Evolutionary conservation across 495 filamentous ascomycete species (phyloP), one percentile per base, ranked within the genome.

Genomic region (Bombardia bombarda): DNA sequence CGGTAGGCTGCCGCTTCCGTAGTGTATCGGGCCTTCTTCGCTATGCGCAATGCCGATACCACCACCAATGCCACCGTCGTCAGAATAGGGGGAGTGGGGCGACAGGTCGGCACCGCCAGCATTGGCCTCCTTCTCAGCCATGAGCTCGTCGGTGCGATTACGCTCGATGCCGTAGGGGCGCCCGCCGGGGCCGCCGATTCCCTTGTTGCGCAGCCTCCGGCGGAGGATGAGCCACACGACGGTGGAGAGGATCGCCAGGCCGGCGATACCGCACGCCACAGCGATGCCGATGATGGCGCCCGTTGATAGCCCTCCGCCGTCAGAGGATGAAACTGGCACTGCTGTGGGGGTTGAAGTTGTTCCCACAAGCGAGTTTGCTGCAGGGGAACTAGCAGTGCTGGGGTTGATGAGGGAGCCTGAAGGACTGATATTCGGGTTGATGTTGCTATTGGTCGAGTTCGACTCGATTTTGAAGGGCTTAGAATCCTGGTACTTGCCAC

Each of bases 241-340:
- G 9, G 25, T 43, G 14, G 36, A 54, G 47, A 69, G 37, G 41
- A 68, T 22, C 22, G 54, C 37, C 3, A 72, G 55, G 32, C 58
- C 67, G 7, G 49, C 47, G 1, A 67, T 40, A 16, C 42, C 52
- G 42, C 55, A 57, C 12, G 47, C 69, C 5, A 72, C 63, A 32
- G 64, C 67, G 37, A 71, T 67, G 28, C 69, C 70, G 21, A 57
- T 58, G 41, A 67, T 62, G 36, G 65, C 63, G 38, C 62, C 63
- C 1, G 18, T 55, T 10, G 50, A 34, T 7, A 70, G 47, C 5
- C 60, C 62, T n/a, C 43, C 43, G 0, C 5, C 4, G 21, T 12
- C 32, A 20, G 14, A 9, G 2, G 1, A 10, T 37, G 22, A 10
- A 4, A 1, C 22, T 17, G 20, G 1, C 2, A n/a, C 24, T 13